Percentiles rank a stretch among this genome's conserved stretches.
These are phyloP conservation scores for Talaromyces verruculosus DNA, from an alignment of 2,329 filamentous ascomycete species.

Conservation along the genomic window DNA sequence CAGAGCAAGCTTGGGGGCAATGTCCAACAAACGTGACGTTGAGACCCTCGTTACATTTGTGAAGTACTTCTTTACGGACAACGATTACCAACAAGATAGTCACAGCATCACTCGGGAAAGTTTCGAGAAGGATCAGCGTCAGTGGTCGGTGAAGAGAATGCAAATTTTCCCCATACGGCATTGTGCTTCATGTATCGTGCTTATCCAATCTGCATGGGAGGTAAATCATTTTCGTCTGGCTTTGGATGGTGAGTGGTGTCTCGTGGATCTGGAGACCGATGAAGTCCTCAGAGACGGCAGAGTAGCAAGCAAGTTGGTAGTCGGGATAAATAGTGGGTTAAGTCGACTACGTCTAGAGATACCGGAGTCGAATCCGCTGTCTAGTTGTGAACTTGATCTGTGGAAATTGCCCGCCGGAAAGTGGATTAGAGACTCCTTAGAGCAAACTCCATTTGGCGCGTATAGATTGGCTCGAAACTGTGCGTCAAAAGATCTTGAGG, in stretches of 20 bases:
- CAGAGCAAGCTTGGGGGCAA: conserved; percentile 81
- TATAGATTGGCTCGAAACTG: conserved; percentile 63
- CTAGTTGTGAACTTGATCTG: conserved; percentile 63
- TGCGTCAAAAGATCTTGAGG: conserved; percentile 61
- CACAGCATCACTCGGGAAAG: neutral
- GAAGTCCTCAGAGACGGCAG: conserved; percentile 11
- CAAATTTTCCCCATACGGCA: conserved; percentile 91
- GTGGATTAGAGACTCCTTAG: conserved; percentile 48
- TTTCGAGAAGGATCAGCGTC: conserved; percentile 31
- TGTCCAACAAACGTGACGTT: conserved; percentile 78
- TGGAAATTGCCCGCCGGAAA: conserved; percentile 60
- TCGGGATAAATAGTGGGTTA: conserved; percentile 24
- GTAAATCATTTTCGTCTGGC: conserved; percentile 76
- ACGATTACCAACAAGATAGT: conserved; percentile 6
- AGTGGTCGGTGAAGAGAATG: conserved; percentile 57
- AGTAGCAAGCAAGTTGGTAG: conserved; percentile 71
- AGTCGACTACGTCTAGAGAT: conserved; percentile 34
- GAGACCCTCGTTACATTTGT: conserved; percentile 70
- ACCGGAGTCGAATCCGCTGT: conserved; percentile 36
- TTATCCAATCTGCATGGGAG: conserved; percentile 66
- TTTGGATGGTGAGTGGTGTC: conserved; percentile 96
- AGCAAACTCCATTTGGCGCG: neutral
- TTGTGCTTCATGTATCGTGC: conserved; percentile 77
- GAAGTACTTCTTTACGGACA: conserved; percentile 63
- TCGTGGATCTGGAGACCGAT: conserved; percentile 51